Evolutionary conservation across 106 monocot species (phyloP).

Genomic region (Dendrobium catenatum): DNA sequence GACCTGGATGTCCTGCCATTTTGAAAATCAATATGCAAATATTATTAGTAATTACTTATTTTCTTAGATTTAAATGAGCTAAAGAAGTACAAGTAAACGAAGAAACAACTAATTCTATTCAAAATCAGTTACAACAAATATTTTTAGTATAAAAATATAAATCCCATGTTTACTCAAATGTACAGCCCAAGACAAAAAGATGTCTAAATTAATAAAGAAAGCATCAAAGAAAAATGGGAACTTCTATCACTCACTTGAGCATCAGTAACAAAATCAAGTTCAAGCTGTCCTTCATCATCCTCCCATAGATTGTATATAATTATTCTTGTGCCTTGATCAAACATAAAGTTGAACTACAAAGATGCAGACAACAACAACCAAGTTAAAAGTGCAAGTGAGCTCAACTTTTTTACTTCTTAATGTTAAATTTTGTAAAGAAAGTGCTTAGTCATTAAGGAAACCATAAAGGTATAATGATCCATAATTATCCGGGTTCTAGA

Average conservation of each 20-base stretch:
- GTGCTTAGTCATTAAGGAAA: background rate
- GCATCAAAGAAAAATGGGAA: background rate
- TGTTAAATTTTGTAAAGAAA: background rate
- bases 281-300: constrained; percentile 75
- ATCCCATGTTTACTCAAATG: background rate
- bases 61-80: background rate
- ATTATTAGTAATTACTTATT: background rate
- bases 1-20: constrained; percentile 83
- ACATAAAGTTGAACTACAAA: constrained; percentile 48
- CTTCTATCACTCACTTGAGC: constrained; percentile 28
- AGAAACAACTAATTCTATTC: background rate
- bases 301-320: constrained; percentile 94
- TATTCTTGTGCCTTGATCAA: constrained; percentile 72
- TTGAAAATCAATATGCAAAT: constrained; percentile 12
- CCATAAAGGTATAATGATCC: background rate
- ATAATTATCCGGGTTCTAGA: background rate
- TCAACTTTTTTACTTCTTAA: background rate
- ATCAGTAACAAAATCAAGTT: constrained; percentile 83
- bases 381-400: background rate
- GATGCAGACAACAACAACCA: background rate
- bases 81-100: background rate
- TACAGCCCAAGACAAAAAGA: too few species aligned
- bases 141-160: background rate
- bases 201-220: background rate
- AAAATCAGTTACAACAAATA: background rate